Percentiles rank a stretch among this genome's conserved stretches.
These are phyloP conservation scores for Dactylellina parvicollis DNA, from an alignment of 2,329 filamentous ascomycete species.

Conservation along the genomic window DNA sequence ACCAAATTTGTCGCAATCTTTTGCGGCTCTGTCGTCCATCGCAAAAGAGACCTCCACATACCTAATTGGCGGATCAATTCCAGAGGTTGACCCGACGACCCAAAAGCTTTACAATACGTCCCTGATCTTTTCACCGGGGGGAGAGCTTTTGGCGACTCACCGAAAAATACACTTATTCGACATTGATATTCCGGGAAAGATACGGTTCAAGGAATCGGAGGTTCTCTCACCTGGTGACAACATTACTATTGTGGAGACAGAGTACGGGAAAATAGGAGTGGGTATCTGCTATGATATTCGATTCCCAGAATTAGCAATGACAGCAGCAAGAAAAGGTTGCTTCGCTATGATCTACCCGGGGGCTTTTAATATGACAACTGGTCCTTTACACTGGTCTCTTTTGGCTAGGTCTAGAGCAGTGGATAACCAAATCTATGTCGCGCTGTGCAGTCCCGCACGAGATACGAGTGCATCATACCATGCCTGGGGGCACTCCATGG, in stretches of 20 bases:
- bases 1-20: slow-evolving; percentile 79
- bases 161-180: slow-evolving; percentile 97
- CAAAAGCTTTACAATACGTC: slow-evolving; percentile 89
- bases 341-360: slow-evolving; percentile 92
- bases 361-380: slow-evolving; percentile 96
- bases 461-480: slow-evolving; percentile 81
- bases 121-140: slow-evolving; percentile 80
- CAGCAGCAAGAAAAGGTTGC: slow-evolving; percentile 84
- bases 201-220: slow-evolving; percentile 88
- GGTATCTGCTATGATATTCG: slow-evolving; percentile 98
- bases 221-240: slow-evolving; percentile 86
- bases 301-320: slow-evolving; percentile 90
- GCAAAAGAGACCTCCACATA: slow-evolving; percentile 82
- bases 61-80: slow-evolving; percentile 90
- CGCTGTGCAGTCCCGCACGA: slow-evolving; percentile 87
- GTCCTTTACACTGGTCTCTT: slow-evolving; percentile 88
- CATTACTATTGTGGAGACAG: slow-evolving; percentile 85
- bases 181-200: slow-evolving; percentile 95
- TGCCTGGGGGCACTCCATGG: slow-evolving; percentile 90
- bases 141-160: slow-evolving; percentile 83
- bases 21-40: slow-evolving; percentile 81
- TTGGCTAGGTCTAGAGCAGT: slow-evolving; percentile 83
- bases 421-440: slow-evolving; percentile 95
- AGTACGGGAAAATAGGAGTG: slow-evolving; percentile 85
- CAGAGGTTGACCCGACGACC: slow-evolving; percentile 74